Percentiles rank a stretch among this genome's conserved stretches.
These are phyloP conservation scores for Brasenia schreberi DNA, from an alignment of 164 flowering plant species.

Conservation along the genomic window DNA sequence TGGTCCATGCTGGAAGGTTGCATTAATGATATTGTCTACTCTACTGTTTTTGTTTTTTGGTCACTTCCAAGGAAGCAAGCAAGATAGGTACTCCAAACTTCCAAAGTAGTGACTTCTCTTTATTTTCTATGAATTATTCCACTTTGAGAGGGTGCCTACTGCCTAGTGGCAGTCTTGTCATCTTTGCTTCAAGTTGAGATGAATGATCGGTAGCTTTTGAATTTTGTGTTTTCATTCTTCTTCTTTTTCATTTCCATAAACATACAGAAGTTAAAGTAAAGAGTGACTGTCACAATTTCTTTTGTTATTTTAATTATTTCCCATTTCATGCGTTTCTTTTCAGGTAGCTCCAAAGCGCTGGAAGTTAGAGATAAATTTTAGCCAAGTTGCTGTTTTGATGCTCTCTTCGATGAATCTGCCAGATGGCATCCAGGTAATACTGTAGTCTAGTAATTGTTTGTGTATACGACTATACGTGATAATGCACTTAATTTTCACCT, in stretches of 20 bases:
- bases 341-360: constrained; percentile 91
- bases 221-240: background rate
- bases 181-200: no score
- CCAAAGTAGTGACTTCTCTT: background rate
- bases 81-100: background rate
- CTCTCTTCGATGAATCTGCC: constrained; percentile 97
- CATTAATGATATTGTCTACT: no score
- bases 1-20: no score
- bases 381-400: constrained; percentile 95
- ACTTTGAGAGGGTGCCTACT: no score
- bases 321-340: background rate
- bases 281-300: background rate
- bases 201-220: no score
- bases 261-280: background rate
- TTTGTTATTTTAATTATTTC: background rate
- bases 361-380: constrained; percentile 80
- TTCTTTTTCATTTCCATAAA: background rate
- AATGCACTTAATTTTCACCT: background rate
- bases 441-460: no score
- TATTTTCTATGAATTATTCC: no score
- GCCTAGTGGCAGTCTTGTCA: no score
- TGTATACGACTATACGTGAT: background rate
- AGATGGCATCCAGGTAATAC: constrained; percentile 86
- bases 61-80: background rate
- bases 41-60: background rate